Percentiles rank a stretch among this genome's conserved stretches.
phyloP scores from a whole-genome alignment of 164 flowering plant species.

The Berberis vulgaris region DNA sequence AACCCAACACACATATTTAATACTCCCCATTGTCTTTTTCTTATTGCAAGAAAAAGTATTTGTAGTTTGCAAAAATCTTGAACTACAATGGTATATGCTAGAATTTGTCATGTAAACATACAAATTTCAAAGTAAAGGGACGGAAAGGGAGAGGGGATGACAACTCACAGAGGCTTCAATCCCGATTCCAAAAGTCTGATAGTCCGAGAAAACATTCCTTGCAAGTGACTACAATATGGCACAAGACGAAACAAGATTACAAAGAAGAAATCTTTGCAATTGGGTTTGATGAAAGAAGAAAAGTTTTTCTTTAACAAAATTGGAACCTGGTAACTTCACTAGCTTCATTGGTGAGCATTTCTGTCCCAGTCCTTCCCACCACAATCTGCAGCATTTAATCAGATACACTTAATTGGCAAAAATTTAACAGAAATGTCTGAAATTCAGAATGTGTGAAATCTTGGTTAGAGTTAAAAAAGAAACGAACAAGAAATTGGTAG shows the following conservation, averaged over 20 bases:
- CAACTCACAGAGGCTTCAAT: conserved; percentile 79
- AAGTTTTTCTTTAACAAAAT: too few species aligned
- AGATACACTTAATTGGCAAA: too few species aligned
- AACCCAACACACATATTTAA: too few species aligned
- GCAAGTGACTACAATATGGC: conserved; percentile 59
- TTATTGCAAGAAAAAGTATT: too few species aligned
- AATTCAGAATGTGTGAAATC: too few species aligned
- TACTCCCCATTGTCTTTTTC: too few species aligned
- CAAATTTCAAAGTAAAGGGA: background rate
- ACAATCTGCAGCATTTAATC: conserved; percentile 81
- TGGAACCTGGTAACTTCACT: conserved; percentile 91
- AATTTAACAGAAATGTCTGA: too few species aligned
- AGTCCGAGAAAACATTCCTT: conserved; percentile 89
- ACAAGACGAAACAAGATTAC: background rate
- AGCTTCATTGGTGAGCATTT: conserved; percentile 94
- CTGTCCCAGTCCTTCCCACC: conserved; percentile 87
- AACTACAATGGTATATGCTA: too few species aligned
- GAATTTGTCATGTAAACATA: too few species aligned
- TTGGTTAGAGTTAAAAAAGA: background rate
- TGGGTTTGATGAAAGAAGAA: too few species aligned
- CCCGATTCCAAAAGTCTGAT: conserved; percentile 94
- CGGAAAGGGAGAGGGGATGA: background rate
- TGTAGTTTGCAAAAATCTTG: too few species aligned
- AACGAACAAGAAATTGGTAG: conserved; percentile 82
- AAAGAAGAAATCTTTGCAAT: too few species aligned